Percentiles rank a stretch among this genome's conserved stretches.
Evolutionary conservation across 805 yeast species (phyloP).

Genomic region (Maudiozyma bulderi): DNA sequence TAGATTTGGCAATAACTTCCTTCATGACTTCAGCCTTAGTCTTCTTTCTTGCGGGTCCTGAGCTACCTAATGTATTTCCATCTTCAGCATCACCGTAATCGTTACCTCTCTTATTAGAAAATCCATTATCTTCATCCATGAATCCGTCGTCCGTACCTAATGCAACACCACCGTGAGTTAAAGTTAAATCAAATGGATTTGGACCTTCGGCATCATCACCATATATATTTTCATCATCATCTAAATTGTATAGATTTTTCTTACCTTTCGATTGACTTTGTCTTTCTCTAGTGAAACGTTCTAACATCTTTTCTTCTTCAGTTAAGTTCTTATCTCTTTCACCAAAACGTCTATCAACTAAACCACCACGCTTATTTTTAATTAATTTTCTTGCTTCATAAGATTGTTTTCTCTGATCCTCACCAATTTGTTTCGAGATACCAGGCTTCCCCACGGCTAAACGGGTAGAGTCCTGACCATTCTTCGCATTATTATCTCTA

Average conservation of each 20-base stretch:
- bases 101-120: constrained; percentile 16
- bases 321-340: constrained; percentile 62
- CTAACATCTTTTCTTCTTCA: constrained; percentile 92
- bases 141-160: constrained; percentile 43
- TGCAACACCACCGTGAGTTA: constrained; percentile 75
- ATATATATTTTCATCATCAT: constrained; percentile 44
- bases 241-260: constrained; percentile 59
- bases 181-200: constrained; percentile 28
- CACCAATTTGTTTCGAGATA: constrained; percentile 57
- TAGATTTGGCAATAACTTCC: constrained; percentile 75
- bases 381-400: constrained; percentile 55
- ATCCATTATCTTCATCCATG: constrained; percentile 28
- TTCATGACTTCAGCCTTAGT: constrained; percentile 80
- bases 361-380: constrained; percentile 66
- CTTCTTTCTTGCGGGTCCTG: constrained; percentile 48
- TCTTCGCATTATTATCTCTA: constrained; percentile 29
- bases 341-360: constrained; percentile 86
- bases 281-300: constrained; percentile 83
- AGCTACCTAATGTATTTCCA: constrained; percentile 31
- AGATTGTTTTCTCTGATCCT: constrained; percentile 49
- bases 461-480: background rate
- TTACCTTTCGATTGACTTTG: constrained; percentile 51
- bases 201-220: constrained; percentile 31
- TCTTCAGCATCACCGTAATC: constrained; percentile 34
- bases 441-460: constrained; percentile 60